These are phyloP conservation scores for Rauvolfia tetraphylla DNA, from an alignment of 257 asterid genomes.

Conservation along the genomic window DNA sequence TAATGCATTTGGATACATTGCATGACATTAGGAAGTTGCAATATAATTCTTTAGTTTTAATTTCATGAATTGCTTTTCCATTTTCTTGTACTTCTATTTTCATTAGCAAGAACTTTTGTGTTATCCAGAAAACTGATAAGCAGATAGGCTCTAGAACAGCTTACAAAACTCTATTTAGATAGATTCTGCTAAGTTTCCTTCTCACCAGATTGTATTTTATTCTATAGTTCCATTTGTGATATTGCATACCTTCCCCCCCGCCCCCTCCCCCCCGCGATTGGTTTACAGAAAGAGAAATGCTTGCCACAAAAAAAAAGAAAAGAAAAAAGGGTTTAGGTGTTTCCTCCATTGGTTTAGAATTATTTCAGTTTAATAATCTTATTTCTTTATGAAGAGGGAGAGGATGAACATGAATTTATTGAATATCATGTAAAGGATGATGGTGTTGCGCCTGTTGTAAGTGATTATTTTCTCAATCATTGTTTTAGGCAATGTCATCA, in stretches of 20 bases:
- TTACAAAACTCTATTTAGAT: not conserved
- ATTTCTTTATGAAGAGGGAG: not conserved
- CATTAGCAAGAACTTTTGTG: not conserved
- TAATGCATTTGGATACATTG: not conserved
- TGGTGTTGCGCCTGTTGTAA: not conserved
- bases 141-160: not conserved
- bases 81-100: not conserved
- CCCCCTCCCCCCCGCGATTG: too few relatives aligned
- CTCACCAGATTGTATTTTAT: not conserved
- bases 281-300: too few relatives aligned
- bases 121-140: not conserved
- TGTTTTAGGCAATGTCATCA: constrained; percentile 61
- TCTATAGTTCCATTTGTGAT: not conserved
- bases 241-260: too few relatives aligned
- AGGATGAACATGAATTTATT: not conserved
- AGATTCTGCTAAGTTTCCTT: not conserved
- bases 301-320: too few relatives aligned
- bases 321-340: not conserved
- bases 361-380: too few relatives aligned
- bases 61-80: not conserved
- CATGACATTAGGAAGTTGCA: not conserved
- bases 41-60: not conserved
- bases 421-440: not conserved
- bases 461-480: not conserved
- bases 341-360: not conserved